Conservation (phyloP, 306 rosid genomes). For the Cicer cuneatum region DNA sequence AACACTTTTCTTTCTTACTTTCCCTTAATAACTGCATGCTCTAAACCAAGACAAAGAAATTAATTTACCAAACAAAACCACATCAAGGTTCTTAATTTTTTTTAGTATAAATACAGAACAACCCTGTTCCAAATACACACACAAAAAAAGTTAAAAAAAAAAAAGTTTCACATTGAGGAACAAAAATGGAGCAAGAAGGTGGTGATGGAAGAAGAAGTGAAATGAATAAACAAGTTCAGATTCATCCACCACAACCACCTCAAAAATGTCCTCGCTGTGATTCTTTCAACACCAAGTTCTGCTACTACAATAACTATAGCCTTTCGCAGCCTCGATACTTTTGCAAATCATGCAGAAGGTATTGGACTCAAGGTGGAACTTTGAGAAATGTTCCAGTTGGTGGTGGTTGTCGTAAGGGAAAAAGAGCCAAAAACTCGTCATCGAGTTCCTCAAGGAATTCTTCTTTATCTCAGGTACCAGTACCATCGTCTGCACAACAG, state of each 20-base stretch:
- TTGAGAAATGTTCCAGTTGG: conserved; percentile 72
- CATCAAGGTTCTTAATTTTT: neutral
- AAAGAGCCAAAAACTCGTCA: conserved; percentile 43
- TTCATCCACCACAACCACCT: neutral
- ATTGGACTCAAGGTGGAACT: conserved; percentile 79
- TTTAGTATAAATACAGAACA: conserved; percentile 36
- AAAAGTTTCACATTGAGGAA: neutral
- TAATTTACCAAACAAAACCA: no score
- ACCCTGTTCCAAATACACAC: neutral
- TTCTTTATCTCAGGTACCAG: conserved; percentile 1
- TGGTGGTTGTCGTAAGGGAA: conserved; percentile 61
- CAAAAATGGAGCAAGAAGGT: conserved; percentile 43
- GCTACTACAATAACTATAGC: conserved; percentile 75
- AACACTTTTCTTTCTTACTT: conserved; percentile 1
- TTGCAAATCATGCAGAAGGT: conserved; percentile 67
- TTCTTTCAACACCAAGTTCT: conserved; percentile 67
- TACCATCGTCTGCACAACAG: neutral
- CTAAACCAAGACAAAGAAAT: no score
- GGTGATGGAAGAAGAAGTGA: conserved; percentile 25
- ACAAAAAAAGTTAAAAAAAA: neutral
- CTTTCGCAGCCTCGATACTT: conserved; percentile 66
- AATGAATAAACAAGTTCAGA: conserved; percentile 3
- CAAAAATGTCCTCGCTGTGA: conserved; percentile 64
- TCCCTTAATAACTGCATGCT: neutral
- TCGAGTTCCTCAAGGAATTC: conserved; percentile 21